These are phyloP conservation scores for Pterocarpus macrocarpus DNA, from an alignment of 306 rosid species.

Conservation along the genomic window DNA sequence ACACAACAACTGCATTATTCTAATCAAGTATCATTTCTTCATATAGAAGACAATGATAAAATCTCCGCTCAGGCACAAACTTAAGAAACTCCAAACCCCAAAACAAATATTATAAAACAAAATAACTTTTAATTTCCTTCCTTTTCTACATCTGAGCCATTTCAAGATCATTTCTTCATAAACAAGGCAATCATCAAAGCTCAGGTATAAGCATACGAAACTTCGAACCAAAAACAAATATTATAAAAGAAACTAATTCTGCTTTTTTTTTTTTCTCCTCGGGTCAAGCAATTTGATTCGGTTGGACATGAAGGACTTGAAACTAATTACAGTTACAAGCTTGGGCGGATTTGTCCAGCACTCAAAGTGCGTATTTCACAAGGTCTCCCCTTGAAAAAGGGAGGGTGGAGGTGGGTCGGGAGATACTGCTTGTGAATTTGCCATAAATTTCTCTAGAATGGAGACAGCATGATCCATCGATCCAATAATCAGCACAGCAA, in stretches of 20 bases:
- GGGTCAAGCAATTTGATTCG: conserved; percentile 13
- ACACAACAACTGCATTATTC: conserved; percentile 21
- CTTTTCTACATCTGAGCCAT: neutral
- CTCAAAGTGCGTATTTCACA: neutral
- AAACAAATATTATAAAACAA: neutral
- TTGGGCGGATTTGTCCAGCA: conserved; percentile 12
- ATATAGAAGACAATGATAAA: conserved; percentile 13
- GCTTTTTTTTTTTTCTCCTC: neutral
- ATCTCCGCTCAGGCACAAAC: conserved; percentile 3
- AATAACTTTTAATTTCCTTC: too few relatives aligned
- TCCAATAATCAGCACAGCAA: neutral
- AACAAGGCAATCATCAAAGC: neutral
- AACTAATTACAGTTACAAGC: conserved; percentile 11
- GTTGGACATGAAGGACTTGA: neutral
- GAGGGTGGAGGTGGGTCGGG: neutral
- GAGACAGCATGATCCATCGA: conserved; percentile 8
- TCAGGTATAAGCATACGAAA: conserved; percentile 28
- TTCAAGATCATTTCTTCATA: conserved; percentile 10
- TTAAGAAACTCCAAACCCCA: conserved; percentile 29
- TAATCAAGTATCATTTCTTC: conserved; percentile 2
- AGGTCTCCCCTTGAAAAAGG: conserved; percentile 4
- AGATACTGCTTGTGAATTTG: neutral
- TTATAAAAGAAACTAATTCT: neutral
- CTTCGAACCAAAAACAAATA: neutral
- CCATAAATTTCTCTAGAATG: conserved; percentile 7